Evolutionary conservation across 2,329 filamentous ascomycete species (phyloP).

Genomic region (Fusarium globosum): DNA sequence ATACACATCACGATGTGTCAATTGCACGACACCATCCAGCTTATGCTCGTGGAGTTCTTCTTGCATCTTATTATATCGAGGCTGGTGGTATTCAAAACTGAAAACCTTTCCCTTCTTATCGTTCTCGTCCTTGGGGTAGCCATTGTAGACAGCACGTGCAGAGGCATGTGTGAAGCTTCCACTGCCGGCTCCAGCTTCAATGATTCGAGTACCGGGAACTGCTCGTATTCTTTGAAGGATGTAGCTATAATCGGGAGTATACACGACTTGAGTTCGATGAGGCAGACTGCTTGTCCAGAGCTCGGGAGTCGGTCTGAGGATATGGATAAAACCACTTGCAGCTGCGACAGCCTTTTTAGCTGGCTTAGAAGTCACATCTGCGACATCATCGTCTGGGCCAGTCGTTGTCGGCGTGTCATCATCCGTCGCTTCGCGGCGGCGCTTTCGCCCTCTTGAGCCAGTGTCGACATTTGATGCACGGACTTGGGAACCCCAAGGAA

Average conservation of each 20-base stretch:
- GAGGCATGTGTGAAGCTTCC: conserved; percentile 87
- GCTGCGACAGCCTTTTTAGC: conserved; percentile 65
- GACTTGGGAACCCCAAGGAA: conserved; percentile 93
- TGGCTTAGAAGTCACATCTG: conserved; percentile 47
- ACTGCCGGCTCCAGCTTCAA: conserved; percentile 85
- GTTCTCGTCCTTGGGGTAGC: conserved; percentile 63
- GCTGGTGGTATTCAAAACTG: conserved; percentile 85
- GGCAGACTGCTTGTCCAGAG: conserved; percentile 84
- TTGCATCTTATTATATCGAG: conserved; percentile 75
- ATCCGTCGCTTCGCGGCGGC: conserved; percentile 61
- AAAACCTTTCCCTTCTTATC: conserved; percentile 75
- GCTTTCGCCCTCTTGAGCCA: conserved; percentile 82
- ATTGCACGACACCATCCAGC: conserved; percentile 72
- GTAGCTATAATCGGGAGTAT: conserved; percentile 88
- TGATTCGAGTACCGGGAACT: conserved; percentile 76
- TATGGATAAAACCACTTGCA: conserved; percentile 78
- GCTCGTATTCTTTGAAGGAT: conserved; percentile 81
- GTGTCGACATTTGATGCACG: conserved; percentile 91
- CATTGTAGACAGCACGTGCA: conserved; percentile 79
- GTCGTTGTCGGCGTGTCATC: conserved; percentile 55
- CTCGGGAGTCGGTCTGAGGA: conserved; percentile 83
- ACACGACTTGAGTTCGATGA: conserved; percentile 87
- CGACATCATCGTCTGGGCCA: conserved; percentile 51
- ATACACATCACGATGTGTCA: conserved; percentile 85
- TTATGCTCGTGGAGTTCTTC: conserved; percentile 77